phyloP scores from a whole-genome alignment of 352 stramenopile species.

The Globisporangium okanoganense region DNA sequence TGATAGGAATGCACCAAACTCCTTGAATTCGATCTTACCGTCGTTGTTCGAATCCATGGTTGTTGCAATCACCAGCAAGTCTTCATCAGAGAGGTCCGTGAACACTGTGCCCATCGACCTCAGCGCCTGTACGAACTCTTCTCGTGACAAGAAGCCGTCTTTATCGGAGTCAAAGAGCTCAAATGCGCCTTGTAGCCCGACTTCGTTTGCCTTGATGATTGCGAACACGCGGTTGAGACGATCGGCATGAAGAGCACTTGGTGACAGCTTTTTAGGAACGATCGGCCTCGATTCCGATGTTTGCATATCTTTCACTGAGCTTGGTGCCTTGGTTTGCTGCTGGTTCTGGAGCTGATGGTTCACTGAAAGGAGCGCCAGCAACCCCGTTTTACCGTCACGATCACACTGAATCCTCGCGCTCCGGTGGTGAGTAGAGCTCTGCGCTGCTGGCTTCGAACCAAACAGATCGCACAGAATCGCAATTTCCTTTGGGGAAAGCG shows the following conservation, averaged over 20 bases:
- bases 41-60: conserved; percentile 50
- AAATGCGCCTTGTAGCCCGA: conserved; percentile 34
- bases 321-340: not conserved
- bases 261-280: not conserved
- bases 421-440: conserved; percentile 7
- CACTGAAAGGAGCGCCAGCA: conserved; percentile 54
- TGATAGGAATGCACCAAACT: conserved; percentile 38
- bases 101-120: conserved; percentile 46
- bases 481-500: conserved; percentile 54
- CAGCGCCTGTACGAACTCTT: conserved; percentile 47
- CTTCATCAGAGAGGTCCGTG: conserved; percentile 31
- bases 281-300: not conserved
- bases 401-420: conserved; percentile 57
- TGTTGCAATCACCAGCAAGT: conserved; percentile 26
- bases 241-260: conserved; percentile 19
- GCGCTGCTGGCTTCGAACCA: conserved; percentile 18
- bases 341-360: conserved; percentile 13
- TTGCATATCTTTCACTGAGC: not conserved
- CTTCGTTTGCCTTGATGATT: conserved; percentile 26
- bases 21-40: conserved; percentile 34
- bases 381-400: conserved; percentile 31
- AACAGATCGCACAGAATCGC: conserved; percentile 67
- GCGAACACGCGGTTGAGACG: conserved; percentile 37
- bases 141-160: conserved; percentile 37
- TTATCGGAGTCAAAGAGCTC: conserved; percentile 36